phyloP scores from a whole-genome alignment of 495 filamentous ascomycete species.

The Margaritispora aquatica region DNA sequence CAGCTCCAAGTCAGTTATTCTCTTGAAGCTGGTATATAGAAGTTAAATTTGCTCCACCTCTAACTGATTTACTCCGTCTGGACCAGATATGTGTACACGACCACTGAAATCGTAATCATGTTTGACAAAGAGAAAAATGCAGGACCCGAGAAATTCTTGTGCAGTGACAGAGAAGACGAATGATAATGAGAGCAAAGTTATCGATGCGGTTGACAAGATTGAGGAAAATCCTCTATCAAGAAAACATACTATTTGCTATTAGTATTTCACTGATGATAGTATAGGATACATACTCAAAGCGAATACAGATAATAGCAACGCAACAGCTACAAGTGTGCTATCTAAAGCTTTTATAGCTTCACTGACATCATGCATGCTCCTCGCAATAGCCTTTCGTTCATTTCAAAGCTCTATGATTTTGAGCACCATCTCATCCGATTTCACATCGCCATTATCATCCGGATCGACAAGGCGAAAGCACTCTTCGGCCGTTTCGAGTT shows the following conservation, averaged over 20 bases:
- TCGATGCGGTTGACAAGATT: conserved; percentile 38
- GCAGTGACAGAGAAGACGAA: conserved; percentile 72
- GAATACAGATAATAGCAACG: conserved; percentile 58
- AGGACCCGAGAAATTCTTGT: conserved; percentile 73
- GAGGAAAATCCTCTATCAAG: conserved; percentile 23
- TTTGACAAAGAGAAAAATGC: conserved; percentile 83
- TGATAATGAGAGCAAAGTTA: conserved; percentile 65
- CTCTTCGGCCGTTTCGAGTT: conserved; percentile 23
- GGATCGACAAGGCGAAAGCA: conserved; percentile 26
- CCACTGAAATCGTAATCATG: conserved; percentile 64
- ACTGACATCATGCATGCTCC: conserved; percentile 26
- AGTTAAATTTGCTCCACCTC: conserved; percentile 74
- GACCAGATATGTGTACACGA: conserved; percentile 68
- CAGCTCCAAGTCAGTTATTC: conserved; percentile 54
- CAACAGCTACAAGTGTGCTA: conserved; percentile 34
- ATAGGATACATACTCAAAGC: conserved; percentile 40
- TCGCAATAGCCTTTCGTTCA: conserved; percentile 26
- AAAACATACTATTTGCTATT: conserved; percentile 14
- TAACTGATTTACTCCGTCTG: conserved; percentile 55
- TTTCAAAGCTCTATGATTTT: conserved; percentile 23
- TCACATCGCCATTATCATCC: conserved; percentile 27
- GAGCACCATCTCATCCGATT: conserved; percentile 27
- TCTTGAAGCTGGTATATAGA: conserved; percentile 69
- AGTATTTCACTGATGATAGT: not conserved
- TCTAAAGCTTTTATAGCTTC: conserved; percentile 30